Evolutionary conservation across 2,329 filamentous ascomycete species (phyloP), one percentile per base, ranked within the genome.

Genomic region (Trichoderma aggressivum): DNA sequence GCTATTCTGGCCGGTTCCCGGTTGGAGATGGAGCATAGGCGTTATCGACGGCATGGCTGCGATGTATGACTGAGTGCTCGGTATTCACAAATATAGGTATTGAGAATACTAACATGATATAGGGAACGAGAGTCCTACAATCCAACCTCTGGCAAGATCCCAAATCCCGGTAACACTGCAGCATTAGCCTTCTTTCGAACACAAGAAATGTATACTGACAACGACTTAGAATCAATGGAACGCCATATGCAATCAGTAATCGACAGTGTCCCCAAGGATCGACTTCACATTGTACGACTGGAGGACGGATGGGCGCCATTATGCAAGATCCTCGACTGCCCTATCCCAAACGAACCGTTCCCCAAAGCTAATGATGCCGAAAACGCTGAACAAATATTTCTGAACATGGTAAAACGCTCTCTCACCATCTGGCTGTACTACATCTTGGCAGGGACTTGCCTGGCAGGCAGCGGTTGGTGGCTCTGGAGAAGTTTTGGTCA

Each of bases 271-370:
- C 73, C 73, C 2, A 72, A 72, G 18, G 58, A 73, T 34, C 58
- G 39, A 39, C 59, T 39, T 58, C 28, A 71, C 50, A 10, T 39
- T n/a, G 61, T 72, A 34, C 14, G 65, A 26, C 36, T 72, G 8
- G 24, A 61, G 11, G 73, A 79, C 12, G 78, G 77, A 12, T 79
- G 77, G 78, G 73, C 63, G n/a, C 76, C 77, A 30, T 71, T 79
- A 30, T 76, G 74, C 73, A 67, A 73, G 28, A 74, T 79, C 50
- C 74, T 79, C 11, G 70, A 68, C 66, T 72, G 72, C 32, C 76
- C 75, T 3, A 66, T 77, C 12, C 78, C 77, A 7, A 63, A 75
- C 12, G 73, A 72, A 55, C 74, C 75, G 16, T 78, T 78, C 47
- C 77, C 77, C 2, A 72, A 71, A n/a, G 74, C 74, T 21, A 78